A percentile compares a stretch with the other conserved stretches of the same genome.
Conservation (phyloP, 768 basidiomycete species). For the Suillus subalutaceus region DNA sequence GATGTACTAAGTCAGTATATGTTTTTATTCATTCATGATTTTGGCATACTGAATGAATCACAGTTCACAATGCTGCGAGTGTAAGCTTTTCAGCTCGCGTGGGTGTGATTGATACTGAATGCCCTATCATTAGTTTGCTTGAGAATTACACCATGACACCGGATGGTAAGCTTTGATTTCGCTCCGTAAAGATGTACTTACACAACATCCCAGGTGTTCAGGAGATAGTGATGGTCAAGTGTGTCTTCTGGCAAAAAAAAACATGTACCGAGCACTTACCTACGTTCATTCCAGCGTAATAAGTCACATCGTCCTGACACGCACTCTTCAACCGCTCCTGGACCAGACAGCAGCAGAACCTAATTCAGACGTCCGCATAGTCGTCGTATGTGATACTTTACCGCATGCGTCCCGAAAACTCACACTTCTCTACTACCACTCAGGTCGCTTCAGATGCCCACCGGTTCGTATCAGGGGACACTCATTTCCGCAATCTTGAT, state of each 20-base stretch:
- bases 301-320: slow-evolving; percentile 58
- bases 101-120: not conserved
- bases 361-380: slow-evolving; percentile 60
- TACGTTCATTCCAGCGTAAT: slow-evolving; percentile 41
- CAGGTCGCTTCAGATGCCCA: slow-evolving; percentile 40
- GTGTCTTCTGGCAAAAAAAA: slow-evolving; percentile 6
- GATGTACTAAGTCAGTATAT: slow-evolving; percentile 54
- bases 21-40: not conserved
- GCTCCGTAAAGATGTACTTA: not conserved
- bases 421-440: not conserved
- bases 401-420: not conserved
- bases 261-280: not conserved
- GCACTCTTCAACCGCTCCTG: slow-evolving; percentile 55
- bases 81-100: slow-evolving; percentile 33
- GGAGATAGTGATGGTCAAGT: slow-evolving; percentile 50
- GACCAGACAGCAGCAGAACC: slow-evolving; percentile 48
- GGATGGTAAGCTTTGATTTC: slow-evolving; percentile 26
- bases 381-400: slow-evolving; percentile 45
- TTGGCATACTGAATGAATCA: slow-evolving; percentile 9
- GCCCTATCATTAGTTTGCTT: slow-evolving; percentile 22
- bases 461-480: slow-evolving; percentile 20
- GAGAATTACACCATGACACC: slow-evolving; percentile 22
- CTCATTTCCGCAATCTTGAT: slow-evolving; percentile 34
- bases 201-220: slow-evolving; percentile 36
- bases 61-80: slow-evolving; percentile 53